Evolutionary conservation across 2,329 filamentous ascomycete genomes (phyloP).

Genomic region (Dothideomycetes sp.): DNA sequence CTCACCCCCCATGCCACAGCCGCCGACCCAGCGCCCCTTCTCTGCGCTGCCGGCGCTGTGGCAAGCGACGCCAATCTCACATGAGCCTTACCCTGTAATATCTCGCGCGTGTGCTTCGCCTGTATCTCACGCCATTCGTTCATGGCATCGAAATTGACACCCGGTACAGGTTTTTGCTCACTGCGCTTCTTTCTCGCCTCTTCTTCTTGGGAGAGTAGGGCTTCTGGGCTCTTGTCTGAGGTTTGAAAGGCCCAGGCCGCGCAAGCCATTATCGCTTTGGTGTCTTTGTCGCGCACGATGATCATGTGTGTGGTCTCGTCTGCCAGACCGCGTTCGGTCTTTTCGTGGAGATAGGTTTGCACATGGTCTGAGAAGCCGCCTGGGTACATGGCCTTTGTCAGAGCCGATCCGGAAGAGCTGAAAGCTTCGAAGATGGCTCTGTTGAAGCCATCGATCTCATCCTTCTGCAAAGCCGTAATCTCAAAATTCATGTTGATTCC

Average conservation of each 20-base stretch:
- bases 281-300: slow-evolving; percentile 13
- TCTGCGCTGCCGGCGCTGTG: slow-evolving; percentile 29
- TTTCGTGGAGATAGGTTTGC: slow-evolving; percentile 1
- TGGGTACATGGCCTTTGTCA: slow-evolving; percentile 16
- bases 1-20: slow-evolving; percentile 29
- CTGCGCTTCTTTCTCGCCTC: slow-evolving; percentile 11
- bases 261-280: slow-evolving; percentile 12
- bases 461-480: slow-evolving; percentile 9
- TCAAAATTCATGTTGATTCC: slow-evolving; percentile 5
- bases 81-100: slow-evolving; percentile 14
- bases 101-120: slow-evolving; percentile 9
- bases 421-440: slow-evolving; percentile 14
- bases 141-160: slow-evolving; percentile 13
- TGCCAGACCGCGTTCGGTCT: background rate
- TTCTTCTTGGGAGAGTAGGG: slow-evolving; percentile 10
- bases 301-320: slow-evolving; percentile 8
- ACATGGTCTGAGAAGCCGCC: slow-evolving; percentile 10
- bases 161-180: slow-evolving; percentile 8
- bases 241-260: slow-evolving; percentile 14
- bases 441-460: slow-evolving; percentile 15
- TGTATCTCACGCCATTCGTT: slow-evolving; percentile 13
- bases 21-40: slow-evolving; percentile 28
- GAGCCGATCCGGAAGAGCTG: slow-evolving; percentile 7
- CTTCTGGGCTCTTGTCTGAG: slow-evolving; percentile 1
- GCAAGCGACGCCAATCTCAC: slow-evolving; percentile 17